A percentile compares a stretch with the other conserved stretches of the same genome.
Conservation (phyloP, 1,284 basidiomycete species). For the Ceratobasidium sp. region DNA sequence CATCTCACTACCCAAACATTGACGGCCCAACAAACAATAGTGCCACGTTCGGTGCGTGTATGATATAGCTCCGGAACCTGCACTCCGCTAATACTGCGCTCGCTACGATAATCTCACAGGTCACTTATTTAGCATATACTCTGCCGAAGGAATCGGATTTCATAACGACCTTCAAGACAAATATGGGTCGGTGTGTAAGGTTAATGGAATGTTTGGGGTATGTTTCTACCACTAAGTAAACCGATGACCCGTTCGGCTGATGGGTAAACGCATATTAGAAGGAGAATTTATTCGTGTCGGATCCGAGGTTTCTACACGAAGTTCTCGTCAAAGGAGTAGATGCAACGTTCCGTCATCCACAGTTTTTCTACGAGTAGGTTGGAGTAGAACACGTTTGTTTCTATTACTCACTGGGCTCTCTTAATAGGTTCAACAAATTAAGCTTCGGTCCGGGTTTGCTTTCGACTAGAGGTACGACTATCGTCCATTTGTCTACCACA, state of each 20-base stretch:
- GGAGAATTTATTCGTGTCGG: slow-evolving; percentile 12
- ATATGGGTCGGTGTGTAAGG: slow-evolving; percentile 3
- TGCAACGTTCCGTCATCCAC: not conserved
- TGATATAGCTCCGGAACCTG: not conserved
- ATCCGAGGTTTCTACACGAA: slow-evolving; percentile 25
- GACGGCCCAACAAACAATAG: slow-evolving; percentile 6
- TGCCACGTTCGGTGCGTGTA: slow-evolving; percentile 5
- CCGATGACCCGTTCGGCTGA: not conserved
- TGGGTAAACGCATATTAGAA: not conserved
- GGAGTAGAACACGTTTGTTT: too few relatives aligned
- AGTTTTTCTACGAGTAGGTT: slow-evolving; percentile 10
- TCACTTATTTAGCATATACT: not conserved
- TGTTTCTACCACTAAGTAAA: not conserved
- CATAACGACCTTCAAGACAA: slow-evolving; percentile 21
- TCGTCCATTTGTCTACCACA: not conserved
- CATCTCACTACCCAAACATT: slow-evolving; percentile 12
- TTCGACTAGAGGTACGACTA: not conserved
- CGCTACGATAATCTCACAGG: not conserved
- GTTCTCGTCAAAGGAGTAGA: slow-evolving; percentile 22
- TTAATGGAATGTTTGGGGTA: slow-evolving; percentile 24
- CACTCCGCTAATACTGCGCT: not conserved
- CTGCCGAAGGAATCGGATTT: not conserved
- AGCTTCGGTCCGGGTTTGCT: slow-evolving; percentile 21
- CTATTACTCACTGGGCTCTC: not conserved
- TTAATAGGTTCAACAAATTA: not conserved